Evolutionary conservation across 2,329 filamentous ascomycete genomes (phyloP), one percentile per base, ranked within the genome.

Genomic region (Paecilomyces fulvus): DNA sequence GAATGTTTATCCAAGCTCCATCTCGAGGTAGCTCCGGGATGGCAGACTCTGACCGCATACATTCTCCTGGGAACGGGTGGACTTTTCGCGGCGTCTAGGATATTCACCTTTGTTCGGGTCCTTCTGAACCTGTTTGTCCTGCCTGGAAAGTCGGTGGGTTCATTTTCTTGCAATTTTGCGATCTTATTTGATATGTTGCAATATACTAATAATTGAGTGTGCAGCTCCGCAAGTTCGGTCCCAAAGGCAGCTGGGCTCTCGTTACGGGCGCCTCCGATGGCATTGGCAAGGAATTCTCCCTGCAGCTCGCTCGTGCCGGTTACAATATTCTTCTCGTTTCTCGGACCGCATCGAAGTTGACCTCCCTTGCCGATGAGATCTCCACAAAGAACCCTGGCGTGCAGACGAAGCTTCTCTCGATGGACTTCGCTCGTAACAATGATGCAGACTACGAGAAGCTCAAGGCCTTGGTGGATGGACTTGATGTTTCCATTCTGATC

Each of bases 281-380:
- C 61, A 86, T 99, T 60, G 94, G 94, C 70, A 97, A 96, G 76
- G 94, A 99, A 77, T 99, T 90, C 71, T 90, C 92, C 37, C 81
- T 88, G 30, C 91, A 97, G 73, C 86, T 99, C 56, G 92, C 94
- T 23, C 80, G 84, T 59, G 92, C 94, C 71, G 92, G 92, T 66
- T 99, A 92, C 84, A 97, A 96, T 76, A 80, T 97, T 65, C 79
- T 99, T 60, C 89, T 99, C 64, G 87, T 99, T 59, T 97, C 94
- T 50, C 92, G 95, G 66, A 97, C 95, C n/a, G 82, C 88, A 64
- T 90, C 90, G 46, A 99, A 99, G 77, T 86, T 99, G 63, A 83
- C 89, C 55, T 74, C 83, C 1, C 82, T 99, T 53, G 84, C 89
- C 49, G 74, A 82, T 31, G 89, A 96, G 63, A 87, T 99, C 65